Evolutionary conservation across 768 basidiomycete species (phyloP).

Genomic region (Boletus fagicola): DNA sequence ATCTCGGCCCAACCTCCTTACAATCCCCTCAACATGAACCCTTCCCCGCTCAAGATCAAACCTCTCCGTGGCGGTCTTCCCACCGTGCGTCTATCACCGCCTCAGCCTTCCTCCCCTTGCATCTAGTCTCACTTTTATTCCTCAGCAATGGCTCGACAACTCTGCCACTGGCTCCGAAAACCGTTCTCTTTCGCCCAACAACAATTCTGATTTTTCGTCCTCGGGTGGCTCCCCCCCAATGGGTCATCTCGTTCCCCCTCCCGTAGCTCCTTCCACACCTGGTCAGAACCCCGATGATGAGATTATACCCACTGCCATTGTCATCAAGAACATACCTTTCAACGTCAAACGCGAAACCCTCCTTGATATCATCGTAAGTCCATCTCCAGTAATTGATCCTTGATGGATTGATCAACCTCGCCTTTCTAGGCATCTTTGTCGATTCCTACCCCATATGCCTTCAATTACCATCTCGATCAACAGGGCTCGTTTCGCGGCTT

Average conservation of each 20-base stretch:
- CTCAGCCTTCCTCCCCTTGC: conserved; percentile 22
- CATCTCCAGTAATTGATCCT: conserved; percentile 1
- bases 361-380: conserved; percentile 90
- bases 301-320: conserved; percentile 97
- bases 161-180: conserved; percentile 49
- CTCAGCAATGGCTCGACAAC: conserved; percentile 86
- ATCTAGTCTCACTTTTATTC: conserved; percentile 23
- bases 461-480: conserved; percentile 98
- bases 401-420: conserved; percentile 10
- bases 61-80: conserved; percentile 66
- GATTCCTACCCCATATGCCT: conserved; percentile 97
- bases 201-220: conserved; percentile 87
- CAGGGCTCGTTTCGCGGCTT: conserved; percentile 95
- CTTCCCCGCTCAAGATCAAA: conserved; percentile 76
- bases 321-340: conserved; percentile 99
- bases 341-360: conserved; percentile 96
- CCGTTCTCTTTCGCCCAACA: conserved; percentile 81
- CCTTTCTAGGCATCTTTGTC: conserved; percentile 72
- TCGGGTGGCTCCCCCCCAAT: conserved; percentile 78
- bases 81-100: conserved; percentile 49
- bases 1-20: conserved; percentile 52
- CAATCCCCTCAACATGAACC: conserved; percentile 53
- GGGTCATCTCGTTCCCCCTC: conserved; percentile 41
- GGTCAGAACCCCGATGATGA: conserved; percentile 71
- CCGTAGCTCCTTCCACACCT: conserved; percentile 50